These are phyloP conservation scores for Gillenia trifoliata DNA, from an alignment of 306 rosid species.

Conservation along the genomic window DNA sequence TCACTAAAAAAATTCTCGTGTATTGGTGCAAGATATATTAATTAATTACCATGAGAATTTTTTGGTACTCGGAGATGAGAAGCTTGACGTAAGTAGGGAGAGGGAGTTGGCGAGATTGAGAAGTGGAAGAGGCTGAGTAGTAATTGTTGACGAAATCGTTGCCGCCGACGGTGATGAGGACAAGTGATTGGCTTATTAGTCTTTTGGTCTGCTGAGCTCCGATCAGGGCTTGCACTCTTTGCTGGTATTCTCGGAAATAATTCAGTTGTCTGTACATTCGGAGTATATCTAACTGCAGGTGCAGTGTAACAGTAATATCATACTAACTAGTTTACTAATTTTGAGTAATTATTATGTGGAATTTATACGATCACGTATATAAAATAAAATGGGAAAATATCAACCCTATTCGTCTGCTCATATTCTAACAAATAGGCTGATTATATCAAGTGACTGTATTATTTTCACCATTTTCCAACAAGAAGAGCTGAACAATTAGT, in stretches of 20 bases:
- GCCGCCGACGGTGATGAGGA: slow-evolving; percentile 61
- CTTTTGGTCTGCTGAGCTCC: slow-evolving; percentile 27
- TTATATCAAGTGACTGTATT: too few relatives aligned
- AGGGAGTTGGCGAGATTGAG: slow-evolving; percentile 54
- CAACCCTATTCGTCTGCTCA: too few relatives aligned
- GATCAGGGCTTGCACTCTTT: slow-evolving; percentile 30
- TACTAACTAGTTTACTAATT: too few relatives aligned
- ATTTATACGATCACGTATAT: too few relatives aligned
- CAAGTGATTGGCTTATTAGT: slow-evolving; percentile 47
- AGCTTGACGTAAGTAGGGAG: slow-evolving; percentile 53
- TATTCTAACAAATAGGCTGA: too few relatives aligned
- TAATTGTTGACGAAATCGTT: slow-evolving; percentile 78
- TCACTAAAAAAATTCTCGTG: too few relatives aligned
- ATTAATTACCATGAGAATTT: slow-evolving; percentile 44
- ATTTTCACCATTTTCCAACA: background rate
- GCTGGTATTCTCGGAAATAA: slow-evolving; percentile 57
- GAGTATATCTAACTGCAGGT: slow-evolving; percentile 52
- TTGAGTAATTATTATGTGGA: too few relatives aligned
- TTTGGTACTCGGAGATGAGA: slow-evolving; percentile 55
- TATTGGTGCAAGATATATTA: too few relatives aligned
- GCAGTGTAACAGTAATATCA: background rate
- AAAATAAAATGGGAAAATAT: too few relatives aligned
- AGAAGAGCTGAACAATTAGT: background rate
- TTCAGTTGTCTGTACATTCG: slow-evolving; percentile 57
- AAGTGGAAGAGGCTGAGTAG: slow-evolving; percentile 50